A percentile compares a stretch with the other conserved stretches of the same genome.
These are phyloP conservation scores for Anisodus tanguticus DNA, from an alignment of 257 asterid genomes.

Conservation along the genomic window DNA sequence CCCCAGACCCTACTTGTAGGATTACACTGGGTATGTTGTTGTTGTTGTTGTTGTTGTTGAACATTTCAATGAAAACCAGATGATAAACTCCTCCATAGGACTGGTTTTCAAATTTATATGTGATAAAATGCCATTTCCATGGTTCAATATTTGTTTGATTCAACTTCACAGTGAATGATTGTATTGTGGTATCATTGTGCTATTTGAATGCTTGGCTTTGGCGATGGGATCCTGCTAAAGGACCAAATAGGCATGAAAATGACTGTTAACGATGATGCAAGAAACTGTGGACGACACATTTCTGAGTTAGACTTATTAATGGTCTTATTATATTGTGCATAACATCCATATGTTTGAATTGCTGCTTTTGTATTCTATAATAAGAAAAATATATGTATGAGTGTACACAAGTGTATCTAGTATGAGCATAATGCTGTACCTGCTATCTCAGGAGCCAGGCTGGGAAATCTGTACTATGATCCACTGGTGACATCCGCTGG, in stretches of 20 bases:
- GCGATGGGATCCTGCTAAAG: background rate
- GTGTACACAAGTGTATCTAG: background rate
- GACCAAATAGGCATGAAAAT: background rate
- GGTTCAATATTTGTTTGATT: background rate
- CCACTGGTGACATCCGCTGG: constrained; percentile 73
- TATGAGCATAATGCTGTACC: background rate
- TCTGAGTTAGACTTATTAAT: background rate
- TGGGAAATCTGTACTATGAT: constrained; percentile 84
- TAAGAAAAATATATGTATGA: background rate
- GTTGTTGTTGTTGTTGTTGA: too few species aligned
- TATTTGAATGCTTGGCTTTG: background rate
- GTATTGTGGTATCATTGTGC: background rate
- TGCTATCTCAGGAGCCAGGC: constrained; percentile 69
- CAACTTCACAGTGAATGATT: background rate
- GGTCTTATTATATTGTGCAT: background rate
- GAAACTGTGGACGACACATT: background rate
- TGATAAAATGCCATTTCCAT: background rate
- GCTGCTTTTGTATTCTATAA: background rate
- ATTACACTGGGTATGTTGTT: too few species aligned
- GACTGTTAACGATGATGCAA: background rate
- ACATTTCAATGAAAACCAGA: background rate
- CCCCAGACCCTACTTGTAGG: too few species aligned
- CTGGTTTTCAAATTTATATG: background rate
- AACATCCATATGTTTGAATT: background rate
- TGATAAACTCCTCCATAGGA: background rate